Percentiles rank a stretch among this genome's conserved stretches.
phyloP scores from a whole-genome alignment of 768 basidiomycete genomes.

The Boletus sp. region DNA sequence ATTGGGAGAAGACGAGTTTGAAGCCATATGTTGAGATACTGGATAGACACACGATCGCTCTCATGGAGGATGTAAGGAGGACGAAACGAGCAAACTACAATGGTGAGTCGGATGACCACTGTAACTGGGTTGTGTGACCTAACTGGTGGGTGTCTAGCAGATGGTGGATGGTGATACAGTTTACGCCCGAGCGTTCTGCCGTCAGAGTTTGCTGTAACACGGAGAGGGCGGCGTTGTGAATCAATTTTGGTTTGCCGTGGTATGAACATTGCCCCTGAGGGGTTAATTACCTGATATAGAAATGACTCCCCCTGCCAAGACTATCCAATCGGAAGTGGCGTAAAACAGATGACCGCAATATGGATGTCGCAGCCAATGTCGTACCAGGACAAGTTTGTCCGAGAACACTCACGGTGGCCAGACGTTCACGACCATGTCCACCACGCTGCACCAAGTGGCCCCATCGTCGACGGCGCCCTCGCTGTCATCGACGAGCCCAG shows the following conservation, averaged over 20 bases:
- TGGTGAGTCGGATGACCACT: slow-evolving; percentile 8
- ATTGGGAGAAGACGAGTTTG: slow-evolving; percentile 86
- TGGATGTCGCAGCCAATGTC: not conserved
- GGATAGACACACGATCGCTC: slow-evolving; percentile 57
- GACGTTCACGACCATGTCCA: slow-evolving; percentile 21
- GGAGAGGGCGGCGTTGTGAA: too few species aligned
- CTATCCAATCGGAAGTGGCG: slow-evolving; percentile 16
- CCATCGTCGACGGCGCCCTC: not conserved
- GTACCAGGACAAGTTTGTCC: not conserved
- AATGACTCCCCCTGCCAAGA: slow-evolving; percentile 1
- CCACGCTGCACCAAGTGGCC: slow-evolving; percentile 6
- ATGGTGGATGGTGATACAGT: slow-evolving; percentile 26
- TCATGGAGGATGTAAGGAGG: slow-evolving; percentile 31
- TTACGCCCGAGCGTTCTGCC: not conserved
- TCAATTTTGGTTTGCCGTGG: too few species aligned
- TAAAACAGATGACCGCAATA: not conserved
- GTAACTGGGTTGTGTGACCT: not conserved
- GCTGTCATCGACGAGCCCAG: not conserved
- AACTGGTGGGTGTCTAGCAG: slow-evolving; percentile 6
- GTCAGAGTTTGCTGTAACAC: not conserved
- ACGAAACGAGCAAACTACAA: slow-evolving; percentile 17
- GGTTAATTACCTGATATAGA: slow-evolving; percentile 3
- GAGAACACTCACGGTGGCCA: slow-evolving; percentile 13
- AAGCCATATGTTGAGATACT: slow-evolving; percentile 88
- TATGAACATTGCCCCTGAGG: not conserved